A percentile compares a stretch with the other conserved stretches of the same genome.
These are phyloP conservation scores for Eremothecium gossypii DNA, from an alignment of 1,139 yeast species.

Conservation along the genomic window DNA sequence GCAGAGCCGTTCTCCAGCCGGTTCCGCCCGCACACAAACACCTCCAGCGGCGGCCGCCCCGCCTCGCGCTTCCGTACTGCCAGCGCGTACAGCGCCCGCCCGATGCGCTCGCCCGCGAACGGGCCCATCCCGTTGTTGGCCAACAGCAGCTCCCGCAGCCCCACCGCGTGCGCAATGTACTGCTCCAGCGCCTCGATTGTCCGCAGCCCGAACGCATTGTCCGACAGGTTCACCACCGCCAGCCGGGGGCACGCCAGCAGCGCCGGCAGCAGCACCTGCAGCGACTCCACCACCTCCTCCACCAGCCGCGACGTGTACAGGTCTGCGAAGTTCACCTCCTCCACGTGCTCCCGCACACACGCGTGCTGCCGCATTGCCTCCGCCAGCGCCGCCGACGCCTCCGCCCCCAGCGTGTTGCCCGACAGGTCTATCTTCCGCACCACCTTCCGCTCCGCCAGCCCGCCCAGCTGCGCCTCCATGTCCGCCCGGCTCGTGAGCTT, in stretches of 20 bases:
- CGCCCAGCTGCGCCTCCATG: slow-evolving; percentile 54
- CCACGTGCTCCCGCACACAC: slow-evolving; percentile 40
- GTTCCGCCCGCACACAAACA: slow-evolving; percentile 93
- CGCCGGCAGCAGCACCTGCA: slow-evolving; percentile 63
- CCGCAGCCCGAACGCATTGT: slow-evolving; percentile 94
- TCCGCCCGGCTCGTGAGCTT: slow-evolving; percentile 70
- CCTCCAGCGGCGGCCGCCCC: slow-evolving; percentile 43
- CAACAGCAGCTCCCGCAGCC: slow-evolving; percentile 75
- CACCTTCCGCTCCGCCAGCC: slow-evolving; percentile 36
- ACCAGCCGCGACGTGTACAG: slow-evolving; percentile 89
- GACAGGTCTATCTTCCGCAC: slow-evolving; percentile 66
- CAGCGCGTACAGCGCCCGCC: slow-evolving; percentile 67
- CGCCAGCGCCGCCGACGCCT: slow-evolving; percentile 69
- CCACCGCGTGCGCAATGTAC: slow-evolving; percentile 64
- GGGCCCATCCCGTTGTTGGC: slow-evolving; percentile 98
- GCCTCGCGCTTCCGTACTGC: slow-evolving; percentile 51
- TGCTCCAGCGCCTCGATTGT: slow-evolving; percentile 83
- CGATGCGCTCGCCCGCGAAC: slow-evolving; percentile 90
- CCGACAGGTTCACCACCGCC: slow-evolving; percentile 73
- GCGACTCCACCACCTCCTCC: slow-evolving; percentile 85
- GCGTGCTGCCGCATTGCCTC: slow-evolving; percentile 39
- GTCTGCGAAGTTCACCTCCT: slow-evolving; percentile 77
- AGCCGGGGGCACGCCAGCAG: slow-evolving; percentile 60
- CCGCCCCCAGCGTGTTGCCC: slow-evolving; percentile 92
- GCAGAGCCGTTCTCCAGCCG: slow-evolving; percentile 91